Evolutionary conservation across 164 flowering plant species (phyloP).

Genomic region (Vitis labrusca): DNA sequence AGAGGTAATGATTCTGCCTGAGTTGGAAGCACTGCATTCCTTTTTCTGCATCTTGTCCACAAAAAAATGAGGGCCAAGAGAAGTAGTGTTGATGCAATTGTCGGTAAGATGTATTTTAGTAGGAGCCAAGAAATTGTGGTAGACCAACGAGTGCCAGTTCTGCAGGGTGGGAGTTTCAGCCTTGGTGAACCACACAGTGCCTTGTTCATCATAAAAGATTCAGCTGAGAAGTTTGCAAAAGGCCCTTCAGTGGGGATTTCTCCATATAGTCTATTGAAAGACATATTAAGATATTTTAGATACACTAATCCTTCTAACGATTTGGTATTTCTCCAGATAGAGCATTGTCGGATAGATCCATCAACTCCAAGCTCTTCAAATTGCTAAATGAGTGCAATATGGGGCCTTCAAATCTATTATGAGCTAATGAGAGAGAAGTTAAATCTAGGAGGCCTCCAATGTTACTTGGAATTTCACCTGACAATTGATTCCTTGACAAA

Average conservation of each 20-base stretch:
- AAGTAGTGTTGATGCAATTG: too few relatives aligned
- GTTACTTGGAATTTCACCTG: slow-evolving; percentile 17
- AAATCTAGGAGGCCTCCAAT: neutral
- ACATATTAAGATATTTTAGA: neutral
- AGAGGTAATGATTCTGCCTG: too few relatives aligned
- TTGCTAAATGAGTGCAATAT: neutral
- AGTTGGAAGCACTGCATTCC: too few relatives aligned
- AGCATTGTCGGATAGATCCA: neutral
- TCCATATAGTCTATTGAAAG: neutral
- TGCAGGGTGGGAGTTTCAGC: too few relatives aligned
- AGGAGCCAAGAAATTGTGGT: too few relatives aligned
- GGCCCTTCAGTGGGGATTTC: neutral
- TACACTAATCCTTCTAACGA: neutral
- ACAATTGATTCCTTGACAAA: slow-evolving; percentile 19
- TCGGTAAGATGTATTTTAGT: too few relatives aligned
- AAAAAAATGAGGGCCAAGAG: too few relatives aligned
- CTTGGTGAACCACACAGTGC: too few relatives aligned
- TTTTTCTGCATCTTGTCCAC: too few relatives aligned
- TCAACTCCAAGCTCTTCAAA: neutral
- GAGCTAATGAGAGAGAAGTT: neutral
- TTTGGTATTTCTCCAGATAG: neutral
- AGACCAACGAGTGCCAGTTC: too few relatives aligned
- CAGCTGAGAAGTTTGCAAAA: neutral
- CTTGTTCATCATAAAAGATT: too few relatives aligned
- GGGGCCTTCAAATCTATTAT: slow-evolving; percentile 13